Evolutionary conservation across 345 rosid species (phyloP), one percentile per base, ranked within the genome.

Genomic region (Pugionium dolabratum): DNA sequence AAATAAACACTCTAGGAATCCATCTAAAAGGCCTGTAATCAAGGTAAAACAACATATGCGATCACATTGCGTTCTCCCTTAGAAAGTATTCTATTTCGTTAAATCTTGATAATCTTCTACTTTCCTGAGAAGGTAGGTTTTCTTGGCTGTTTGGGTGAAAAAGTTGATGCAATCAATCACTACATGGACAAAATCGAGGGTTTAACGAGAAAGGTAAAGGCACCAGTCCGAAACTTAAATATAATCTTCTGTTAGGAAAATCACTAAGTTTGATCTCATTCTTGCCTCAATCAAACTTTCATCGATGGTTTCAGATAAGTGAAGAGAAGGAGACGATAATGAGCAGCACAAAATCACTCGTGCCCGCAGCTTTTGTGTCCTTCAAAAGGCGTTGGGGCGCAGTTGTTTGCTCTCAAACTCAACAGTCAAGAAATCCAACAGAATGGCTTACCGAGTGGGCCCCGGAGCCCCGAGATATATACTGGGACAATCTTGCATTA

Each of bases 361-460:
- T 90, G 63, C 96, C 98, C 0, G 88, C 90, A 49, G 79, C 98
- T 60, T 93, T 90, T 67, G 95, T 93, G 48, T 93, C 97, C 2
- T 93, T 90, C 74, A 85, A 85, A 79, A 80, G 87, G 63, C 83
- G 96, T 65, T 90, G 97, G 97, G 98, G 84, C 0, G 97, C 97
- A 26, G 96, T 89, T 9, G 94, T 90, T 62, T 86, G 98, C 75
- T 86, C 97, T 60, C 96, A 90, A 69, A 90, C 98, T 66, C 98
- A 90, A 73, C 98, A 88, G 73, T 68, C 92, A 35, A 81, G 90
- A 74, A 88, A 90, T 64, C 98, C 98, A 0, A 84, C 97, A 33
- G 54, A 77, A 9, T 93, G 98, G 98, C 68, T 93, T 55, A 93
- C 98, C 9, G 94, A 88, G 30, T 93, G 97, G 97, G 97, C 97